Evolutionary conservation across 306 rosid genomes (phyloP), one percentile per base, ranked within the genome.

Genomic region (Fragaria iinumae): DNA sequence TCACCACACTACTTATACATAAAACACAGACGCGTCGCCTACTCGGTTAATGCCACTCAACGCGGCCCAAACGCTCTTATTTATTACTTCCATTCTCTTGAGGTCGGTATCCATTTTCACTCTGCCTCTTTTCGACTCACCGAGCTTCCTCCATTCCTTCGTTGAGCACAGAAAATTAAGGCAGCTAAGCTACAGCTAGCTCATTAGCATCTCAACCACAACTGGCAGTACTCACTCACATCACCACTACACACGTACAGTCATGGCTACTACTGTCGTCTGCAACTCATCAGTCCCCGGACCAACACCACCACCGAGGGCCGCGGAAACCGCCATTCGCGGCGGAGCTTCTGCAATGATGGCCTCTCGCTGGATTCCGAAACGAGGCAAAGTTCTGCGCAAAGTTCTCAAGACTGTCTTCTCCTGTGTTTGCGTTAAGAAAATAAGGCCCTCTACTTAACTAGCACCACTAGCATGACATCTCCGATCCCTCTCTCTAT

Each of bases 281-380:
- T 21, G 27, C 50, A 39, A 17, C 74, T 70, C 48, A 45, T 27
- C 20, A 4, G 11, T 10, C 6, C 45, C 56, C 3, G 2, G 8
- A 7, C 11, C 67, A 11, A 11, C 47, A 11, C 79, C 23, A 32
- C 36, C 36, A 9, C 44, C n/a, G 49, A 52, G 10, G 21, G 27
- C 41, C 21, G 50, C 3, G 29, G 50, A 2, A 45, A 14, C 53
- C 47, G 7, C 17, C 49, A 7, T 1, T 11, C 50, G 14, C 52
- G 6, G 43, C 59, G n/a, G 14, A 11, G 8, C 41, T 21, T 56
- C 39, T 72, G 12, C 50, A 12, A n/a, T 3, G 6, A 18, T 29
- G 25, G 73, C 80, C 20, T 43, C 77, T 50, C 82, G 85, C 5
- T 77, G 63, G 82, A 21, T 82, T 23, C 85, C 85, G 13, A 77